A percentile compares a stretch with the other conserved stretches of the same genome.
Conservation (phyloP, 108 stramenopile genomes). For the Craspedostauros australis region DNA sequence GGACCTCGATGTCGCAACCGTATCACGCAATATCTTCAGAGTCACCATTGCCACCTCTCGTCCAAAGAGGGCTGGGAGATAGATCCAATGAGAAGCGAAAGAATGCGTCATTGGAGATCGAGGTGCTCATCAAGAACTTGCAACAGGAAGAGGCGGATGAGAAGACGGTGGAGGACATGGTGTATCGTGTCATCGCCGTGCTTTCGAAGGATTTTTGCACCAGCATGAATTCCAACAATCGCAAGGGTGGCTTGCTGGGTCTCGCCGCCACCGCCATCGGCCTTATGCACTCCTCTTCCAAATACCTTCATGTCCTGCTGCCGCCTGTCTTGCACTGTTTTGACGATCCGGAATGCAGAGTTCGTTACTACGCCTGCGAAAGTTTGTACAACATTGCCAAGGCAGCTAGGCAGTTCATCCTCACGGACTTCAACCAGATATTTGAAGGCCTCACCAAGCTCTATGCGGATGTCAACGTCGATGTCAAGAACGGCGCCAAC, state of each 20-base stretch:
- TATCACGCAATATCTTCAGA: neutral
- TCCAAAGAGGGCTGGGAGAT: conserved; percentile 88
- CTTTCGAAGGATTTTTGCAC: conserved; percentile 95
- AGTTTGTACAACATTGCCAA: conserved; percentile 97
- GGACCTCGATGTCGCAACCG: conserved; percentile 17
- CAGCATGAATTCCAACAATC: conserved; percentile 94
- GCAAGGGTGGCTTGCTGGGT: conserved; percentile 97
- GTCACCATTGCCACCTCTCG: conserved; percentile 68
- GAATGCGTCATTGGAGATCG: conserved; percentile 96
- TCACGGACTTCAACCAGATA: conserved; percentile 89
- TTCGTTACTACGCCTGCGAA: conserved; percentile 98
- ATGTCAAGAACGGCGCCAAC: conserved; percentile 97
- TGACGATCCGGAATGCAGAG: conserved; percentile 95
- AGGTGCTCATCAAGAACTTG: conserved; percentile 85
- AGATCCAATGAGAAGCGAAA: conserved; percentile 99
- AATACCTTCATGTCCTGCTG: conserved; percentile 77
- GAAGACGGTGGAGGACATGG: conserved; percentile 63
- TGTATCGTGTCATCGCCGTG: conserved; percentile 78
- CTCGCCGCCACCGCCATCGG: conserved; percentile 96
- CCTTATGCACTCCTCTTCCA: conserved; percentile 60
- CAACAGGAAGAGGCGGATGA: conserved; percentile 77
- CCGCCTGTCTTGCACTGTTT: conserved; percentile 97
- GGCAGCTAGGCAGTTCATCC: conserved; percentile 81
- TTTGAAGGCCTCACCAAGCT: conserved; percentile 95
- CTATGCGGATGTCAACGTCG: conserved; percentile 95